Conservation (phyloP, 306 rosid genomes). For the Nissolia schottii region DNA sequence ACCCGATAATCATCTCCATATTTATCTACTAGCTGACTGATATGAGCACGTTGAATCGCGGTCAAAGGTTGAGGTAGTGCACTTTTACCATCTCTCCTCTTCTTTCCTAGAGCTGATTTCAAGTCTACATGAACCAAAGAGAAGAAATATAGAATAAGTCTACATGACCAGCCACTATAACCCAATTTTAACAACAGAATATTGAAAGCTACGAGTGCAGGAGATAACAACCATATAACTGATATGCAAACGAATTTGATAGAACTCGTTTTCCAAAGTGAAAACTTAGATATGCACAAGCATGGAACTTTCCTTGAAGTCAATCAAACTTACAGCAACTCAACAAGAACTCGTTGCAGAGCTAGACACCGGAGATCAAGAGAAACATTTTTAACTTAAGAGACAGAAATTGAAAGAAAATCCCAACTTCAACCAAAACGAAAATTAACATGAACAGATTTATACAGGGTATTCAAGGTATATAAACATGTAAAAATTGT, state of each 20-base stretch:
- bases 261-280: not conserved
- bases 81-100: conserved; percentile 76
- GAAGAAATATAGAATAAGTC: not conserved
- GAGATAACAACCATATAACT: not conserved
- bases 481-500: not conserved
- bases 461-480: not conserved
- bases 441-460: not conserved
- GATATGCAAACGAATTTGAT: not conserved
- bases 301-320: not conserved
- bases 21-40: conserved; percentile 57
- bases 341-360: not conserved
- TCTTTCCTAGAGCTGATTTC: conserved; percentile 78
- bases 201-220: not conserved
- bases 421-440: not conserved
- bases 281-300: not conserved
- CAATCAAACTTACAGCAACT: not conserved
- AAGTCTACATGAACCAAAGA: conserved; percentile 47
- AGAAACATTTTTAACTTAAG: no score
- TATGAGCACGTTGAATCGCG: conserved; percentile 62
- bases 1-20: conserved; percentile 73
- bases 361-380: not conserved
- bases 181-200: not conserved
- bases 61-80: conserved; percentile 66
- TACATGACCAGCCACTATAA: not conserved
- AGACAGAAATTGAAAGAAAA: not conserved